phyloP scores from a whole-genome alignment of 2,329 filamentous ascomycete species.

The Ascochyta viciae-villosae region DNA sequence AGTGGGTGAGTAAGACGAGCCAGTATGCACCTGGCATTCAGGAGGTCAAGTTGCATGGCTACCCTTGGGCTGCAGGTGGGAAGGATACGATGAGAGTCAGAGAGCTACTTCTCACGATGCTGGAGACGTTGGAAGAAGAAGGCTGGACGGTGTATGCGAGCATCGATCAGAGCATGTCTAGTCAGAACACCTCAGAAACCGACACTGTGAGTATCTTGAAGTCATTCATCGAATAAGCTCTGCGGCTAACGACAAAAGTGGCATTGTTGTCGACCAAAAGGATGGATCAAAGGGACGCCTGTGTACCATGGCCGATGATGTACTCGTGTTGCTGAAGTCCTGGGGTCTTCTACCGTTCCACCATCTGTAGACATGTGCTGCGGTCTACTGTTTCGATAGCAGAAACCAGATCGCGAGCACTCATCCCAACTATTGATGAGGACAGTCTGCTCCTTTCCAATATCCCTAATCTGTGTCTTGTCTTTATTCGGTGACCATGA shows the following conservation, averaged over 20 bases:
- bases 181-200: conserved; percentile 26
- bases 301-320: conserved; percentile 27
- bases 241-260: conserved; percentile 18
- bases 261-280: conserved; percentile 32
- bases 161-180: conserved; percentile 41
- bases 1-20: conserved; percentile 19
- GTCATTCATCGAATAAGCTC: not conserved
- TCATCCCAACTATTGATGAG: too few species aligned
- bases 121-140: conserved; percentile 46
- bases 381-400: too few species aligned
- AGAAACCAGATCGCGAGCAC: too few species aligned
- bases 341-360: too few species aligned
- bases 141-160: conserved; percentile 52
- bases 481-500: not conserved
- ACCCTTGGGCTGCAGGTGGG: conserved; percentile 42
- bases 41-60: conserved; percentile 47
- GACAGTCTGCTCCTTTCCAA: too few species aligned
- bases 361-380: too few species aligned
- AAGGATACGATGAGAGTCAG: conserved; percentile 48
- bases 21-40: conserved; percentile 22
- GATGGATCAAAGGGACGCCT: conserved; percentile 29
- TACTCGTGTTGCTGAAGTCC: not conserved
- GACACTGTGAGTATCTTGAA: conserved; percentile 26
- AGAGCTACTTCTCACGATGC: conserved; percentile 44
- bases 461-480: too few species aligned